Base-by-base conservation (phyloP, 441 rosid species). In the Populus hybrid region DNA sequence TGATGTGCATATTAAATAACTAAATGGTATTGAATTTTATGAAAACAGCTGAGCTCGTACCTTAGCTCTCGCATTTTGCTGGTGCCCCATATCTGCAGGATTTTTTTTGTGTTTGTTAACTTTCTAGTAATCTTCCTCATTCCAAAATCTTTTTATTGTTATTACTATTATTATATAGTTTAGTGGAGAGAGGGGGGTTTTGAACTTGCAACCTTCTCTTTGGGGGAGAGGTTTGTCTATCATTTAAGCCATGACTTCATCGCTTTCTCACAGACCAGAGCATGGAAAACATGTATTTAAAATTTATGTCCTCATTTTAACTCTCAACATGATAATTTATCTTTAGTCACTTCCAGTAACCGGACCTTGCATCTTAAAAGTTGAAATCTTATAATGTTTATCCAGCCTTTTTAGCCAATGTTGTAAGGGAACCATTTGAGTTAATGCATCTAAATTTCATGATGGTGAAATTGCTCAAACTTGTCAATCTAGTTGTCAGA, bases 21-120 rank as follows among this genome's bases (percentile, higher is more conserved):
- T 61, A n/a, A 10, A 24, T 61, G 66, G 30, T 66, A 26, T 69
- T 75, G 63, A 67, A 72, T 23, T 68, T 57, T 69, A 64, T 73
- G 61, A 35, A 69, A 42, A 32, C 75, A 36, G 75, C 63, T 64
- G 72, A 80, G 54, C 50, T 30, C 61, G 72, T 73, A 66, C 46
- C 28, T 38, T 30, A 63, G 30, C 63, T 74, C 77, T 83, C 34
- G 24, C 80, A 57, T 61, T 35, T 65, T 82, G 67, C 50, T 70
- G 54, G 28, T 75, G 40, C 42, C 74, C 50, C 69, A 23, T 61
- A 35, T 46, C 66, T 70, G 78, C 72, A 46, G 67, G 75, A 78
- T 76, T 54, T 67, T 10, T 30, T 34, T 14, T 67, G 12, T 14
- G 26, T 21, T 59, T 18, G 20, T 42, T 40, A 4, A 18, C 50